phyloP scores from a whole-genome alignment of 2,329 filamentous ascomycete genomes.

The Penicillium sp. region DNA sequence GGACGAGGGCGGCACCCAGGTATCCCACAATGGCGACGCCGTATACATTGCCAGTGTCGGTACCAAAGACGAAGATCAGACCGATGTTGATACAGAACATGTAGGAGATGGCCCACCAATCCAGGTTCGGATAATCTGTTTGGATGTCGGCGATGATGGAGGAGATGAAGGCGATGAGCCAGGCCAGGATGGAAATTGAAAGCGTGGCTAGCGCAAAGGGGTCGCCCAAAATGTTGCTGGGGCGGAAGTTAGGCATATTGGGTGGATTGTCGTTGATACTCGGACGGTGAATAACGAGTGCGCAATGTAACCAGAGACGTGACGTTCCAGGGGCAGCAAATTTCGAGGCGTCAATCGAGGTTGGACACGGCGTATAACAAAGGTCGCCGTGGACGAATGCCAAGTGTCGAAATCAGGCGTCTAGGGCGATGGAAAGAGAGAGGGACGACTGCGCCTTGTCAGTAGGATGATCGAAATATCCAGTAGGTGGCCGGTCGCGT shows the following conservation, averaged over 20 bases:
- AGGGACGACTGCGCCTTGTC: constrained; percentile 12
- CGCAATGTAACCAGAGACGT: constrained; percentile 28
- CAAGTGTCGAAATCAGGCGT: background rate
- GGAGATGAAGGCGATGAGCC: constrained; percentile 88
- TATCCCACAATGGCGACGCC: constrained; percentile 91
- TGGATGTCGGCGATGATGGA: constrained; percentile 72
- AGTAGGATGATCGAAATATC: constrained; percentile 12
- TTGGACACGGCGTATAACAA: background rate
- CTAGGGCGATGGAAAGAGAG: constrained; percentile 1
- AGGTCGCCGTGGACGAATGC: background rate
- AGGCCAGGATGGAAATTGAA: constrained; percentile 87
- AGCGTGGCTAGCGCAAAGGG: constrained; percentile 94
- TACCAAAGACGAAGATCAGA: constrained; percentile 80
- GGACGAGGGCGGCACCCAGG: constrained; percentile 78
- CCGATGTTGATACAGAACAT: constrained; percentile 82
- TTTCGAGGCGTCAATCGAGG: too few relatives aligned
- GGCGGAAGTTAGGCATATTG: constrained; percentile 64
- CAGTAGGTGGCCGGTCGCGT: constrained; percentile 20
- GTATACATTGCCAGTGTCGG: constrained; percentile 83
- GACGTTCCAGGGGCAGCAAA: too few relatives aligned
- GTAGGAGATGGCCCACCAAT: constrained; percentile 90
- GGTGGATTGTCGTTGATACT: constrained; percentile 4
- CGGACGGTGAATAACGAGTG: constrained; percentile 21
- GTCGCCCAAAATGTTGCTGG: constrained; percentile 92
- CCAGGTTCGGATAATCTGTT: constrained; percentile 74